Conservation (phyloP, 805 yeast genomes). For the Candida golubevii region DNA sequence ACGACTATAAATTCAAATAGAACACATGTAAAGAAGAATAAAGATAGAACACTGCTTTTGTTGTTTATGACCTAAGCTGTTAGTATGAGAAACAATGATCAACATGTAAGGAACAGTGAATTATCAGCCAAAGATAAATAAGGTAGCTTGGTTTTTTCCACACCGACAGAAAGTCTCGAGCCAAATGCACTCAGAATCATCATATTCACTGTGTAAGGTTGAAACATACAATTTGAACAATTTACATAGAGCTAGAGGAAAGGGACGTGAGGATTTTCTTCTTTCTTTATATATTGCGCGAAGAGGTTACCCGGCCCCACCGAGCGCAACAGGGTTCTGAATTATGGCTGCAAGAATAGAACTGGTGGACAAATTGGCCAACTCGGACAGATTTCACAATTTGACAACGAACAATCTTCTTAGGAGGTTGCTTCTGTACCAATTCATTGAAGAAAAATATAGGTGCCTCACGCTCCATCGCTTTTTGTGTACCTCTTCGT, state of each 20-base stretch:
- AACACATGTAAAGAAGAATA: no score
- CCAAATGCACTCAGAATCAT: constrained; percentile 99
- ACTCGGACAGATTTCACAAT: no score
- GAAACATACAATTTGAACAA: constrained; percentile 9
- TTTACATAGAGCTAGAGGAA: not conserved
- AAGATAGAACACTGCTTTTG: not conserved
- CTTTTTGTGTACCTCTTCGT: no score
- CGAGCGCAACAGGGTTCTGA: not conserved
- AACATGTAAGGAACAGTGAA: constrained; percentile 1
- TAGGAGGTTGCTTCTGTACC: no score
- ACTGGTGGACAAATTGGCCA: no score
- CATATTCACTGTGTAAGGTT: constrained; percentile 37
- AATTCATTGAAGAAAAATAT: no score
- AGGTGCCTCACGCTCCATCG: no score
- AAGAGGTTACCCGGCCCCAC: constrained; percentile 8
- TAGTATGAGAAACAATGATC: constrained; percentile 8
- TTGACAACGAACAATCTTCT: no score
- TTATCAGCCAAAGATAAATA: constrained; percentile 37
- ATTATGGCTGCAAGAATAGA: no score
- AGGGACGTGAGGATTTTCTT: not conserved
- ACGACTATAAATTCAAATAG: no score
- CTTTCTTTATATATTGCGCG: constrained; percentile 6
- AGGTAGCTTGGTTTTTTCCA: constrained; percentile 99
- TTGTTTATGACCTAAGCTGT: constrained; percentile 1
- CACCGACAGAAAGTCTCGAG: constrained; percentile 96